A percentile compares a stretch with the other conserved stretches of the same genome.
Evolutionary conservation across 73 alveolate species (phyloP).

Genomic region (Symbiodinium pilosum): DNA sequence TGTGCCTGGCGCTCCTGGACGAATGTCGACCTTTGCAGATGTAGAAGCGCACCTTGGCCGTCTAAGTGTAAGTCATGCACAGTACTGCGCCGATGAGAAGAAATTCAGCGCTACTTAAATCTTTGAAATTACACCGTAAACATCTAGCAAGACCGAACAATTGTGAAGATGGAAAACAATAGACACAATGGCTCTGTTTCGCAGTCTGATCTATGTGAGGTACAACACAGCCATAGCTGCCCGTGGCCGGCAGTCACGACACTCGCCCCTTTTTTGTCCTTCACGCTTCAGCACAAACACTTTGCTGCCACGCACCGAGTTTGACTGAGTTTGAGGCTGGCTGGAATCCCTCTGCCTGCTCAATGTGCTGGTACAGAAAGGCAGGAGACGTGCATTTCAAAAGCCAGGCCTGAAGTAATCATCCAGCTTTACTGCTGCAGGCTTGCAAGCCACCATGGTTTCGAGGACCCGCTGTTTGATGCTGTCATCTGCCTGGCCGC

Average conservation of each 20-base stretch:
- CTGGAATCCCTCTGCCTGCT: constrained; percentile 39
- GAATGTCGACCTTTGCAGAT: too few species aligned
- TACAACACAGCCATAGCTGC: constrained; percentile 63
- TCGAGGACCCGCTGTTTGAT: background rate
- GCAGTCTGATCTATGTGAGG: background rate
- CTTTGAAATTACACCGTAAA: too few species aligned
- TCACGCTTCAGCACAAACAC: too few species aligned
- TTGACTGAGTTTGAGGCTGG: constrained; percentile 27
- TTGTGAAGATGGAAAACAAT: too few species aligned
- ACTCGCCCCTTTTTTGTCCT: background rate
- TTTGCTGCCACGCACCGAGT: background rate
- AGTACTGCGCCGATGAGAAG: too few species aligned
- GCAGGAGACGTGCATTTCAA: background rate
- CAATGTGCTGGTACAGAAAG: constrained; percentile 18
- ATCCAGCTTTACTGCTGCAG: background rate
- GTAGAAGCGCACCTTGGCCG: too few species aligned
- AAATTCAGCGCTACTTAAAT: too few species aligned
- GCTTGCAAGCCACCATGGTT: constrained; percentile 61
- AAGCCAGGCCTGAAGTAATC: too few species aligned
- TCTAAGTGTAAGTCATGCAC: too few species aligned
- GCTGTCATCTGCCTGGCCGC: background rate
- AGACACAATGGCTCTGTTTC: too few species aligned
- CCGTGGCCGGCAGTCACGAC: constrained; percentile 31
- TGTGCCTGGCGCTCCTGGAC: too few species aligned
- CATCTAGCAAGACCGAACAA: too few species aligned